Conservation (phyloP, 2,329 filamentous ascomycete genomes). For the Sporothrix variecibatus region DNA sequence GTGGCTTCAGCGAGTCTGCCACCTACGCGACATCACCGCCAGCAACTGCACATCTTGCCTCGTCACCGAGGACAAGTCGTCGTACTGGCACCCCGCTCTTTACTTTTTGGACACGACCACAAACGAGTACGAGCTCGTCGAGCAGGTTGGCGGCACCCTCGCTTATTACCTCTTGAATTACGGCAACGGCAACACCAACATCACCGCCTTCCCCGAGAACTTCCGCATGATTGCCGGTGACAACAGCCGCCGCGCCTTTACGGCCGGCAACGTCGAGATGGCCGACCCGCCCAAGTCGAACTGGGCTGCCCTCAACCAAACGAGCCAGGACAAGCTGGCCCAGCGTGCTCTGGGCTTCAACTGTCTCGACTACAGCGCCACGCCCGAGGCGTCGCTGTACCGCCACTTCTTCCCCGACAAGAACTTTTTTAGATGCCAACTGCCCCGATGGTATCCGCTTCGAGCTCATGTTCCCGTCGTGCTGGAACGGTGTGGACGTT, state of each 20-base stretch:
- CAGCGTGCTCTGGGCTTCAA: slow-evolving; percentile 93
- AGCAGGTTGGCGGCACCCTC: slow-evolving; percentile 79
- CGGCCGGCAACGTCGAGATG: slow-evolving; percentile 65
- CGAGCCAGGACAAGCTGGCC: slow-evolving; percentile 65
- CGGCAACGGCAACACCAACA: slow-evolving; percentile 52
- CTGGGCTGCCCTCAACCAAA: slow-evolving; percentile 67
- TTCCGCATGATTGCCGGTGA: slow-evolving; percentile 85
- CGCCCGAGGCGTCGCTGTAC: slow-evolving; percentile 71
- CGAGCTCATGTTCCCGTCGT: slow-evolving; percentile 86
- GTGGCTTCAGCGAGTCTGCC: slow-evolving; percentile 63
- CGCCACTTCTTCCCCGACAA: slow-evolving; percentile 84
- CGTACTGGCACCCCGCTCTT: slow-evolving; percentile 79
- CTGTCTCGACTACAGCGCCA: slow-evolving; percentile 76
- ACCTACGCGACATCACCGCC: slow-evolving; percentile 58
- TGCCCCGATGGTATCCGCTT: slow-evolving; percentile 80
- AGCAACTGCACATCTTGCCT: slow-evolving; percentile 78
- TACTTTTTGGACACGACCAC: slow-evolving; percentile 72
- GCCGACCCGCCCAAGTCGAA: slow-evolving; percentile 66
- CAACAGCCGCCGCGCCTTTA: slow-evolving; percentile 67
- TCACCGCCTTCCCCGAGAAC: slow-evolving; percentile 72
- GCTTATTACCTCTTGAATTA: slow-evolving; percentile 82
- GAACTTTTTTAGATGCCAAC: slow-evolving; percentile 72
- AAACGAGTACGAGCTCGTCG: slow-evolving; percentile 67
- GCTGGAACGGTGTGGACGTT: slow-evolving; percentile 74
- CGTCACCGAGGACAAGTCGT: slow-evolving; percentile 80